Evolutionary conservation across 2,329 filamentous ascomycete species (phyloP).

Genomic region (Penicillium sp.): DNA sequence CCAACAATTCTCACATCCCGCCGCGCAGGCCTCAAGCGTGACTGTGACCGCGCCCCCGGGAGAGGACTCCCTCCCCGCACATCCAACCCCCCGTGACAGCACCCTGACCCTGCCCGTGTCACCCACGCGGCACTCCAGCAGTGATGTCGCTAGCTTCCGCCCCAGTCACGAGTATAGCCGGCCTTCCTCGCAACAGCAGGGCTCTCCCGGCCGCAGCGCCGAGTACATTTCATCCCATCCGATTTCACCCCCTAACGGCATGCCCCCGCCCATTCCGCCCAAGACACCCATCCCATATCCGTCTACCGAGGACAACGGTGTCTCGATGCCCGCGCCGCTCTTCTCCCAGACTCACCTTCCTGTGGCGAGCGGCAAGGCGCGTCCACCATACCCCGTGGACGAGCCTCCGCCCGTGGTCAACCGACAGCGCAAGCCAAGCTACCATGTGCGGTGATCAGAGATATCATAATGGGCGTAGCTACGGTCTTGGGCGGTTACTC

Average conservation of each 20-base stretch:
- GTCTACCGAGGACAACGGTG: constrained; percentile 27
- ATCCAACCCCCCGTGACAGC: constrained; percentile 34
- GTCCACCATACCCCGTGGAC: constrained; percentile 77
- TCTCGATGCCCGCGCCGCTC: constrained; percentile 41
- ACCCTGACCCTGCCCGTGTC: constrained; percentile 20
- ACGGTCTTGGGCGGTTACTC: background rate
- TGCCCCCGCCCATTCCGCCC: constrained; percentile 71
- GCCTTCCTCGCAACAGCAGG: constrained; percentile 29
- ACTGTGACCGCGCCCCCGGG: constrained; percentile 28
- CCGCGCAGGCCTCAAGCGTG: constrained; percentile 23
- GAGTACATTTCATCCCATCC: constrained; percentile 31
- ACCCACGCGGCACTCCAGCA: constrained; percentile 29
- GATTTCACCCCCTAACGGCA: constrained; percentile 21
- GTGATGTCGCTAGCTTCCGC: constrained; percentile 32
- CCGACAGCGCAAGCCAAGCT: constrained; percentile 81
- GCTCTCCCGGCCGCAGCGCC: constrained; percentile 38
- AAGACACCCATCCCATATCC: constrained; percentile 71
- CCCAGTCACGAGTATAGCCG: constrained; percentile 42
- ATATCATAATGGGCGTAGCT: background rate
- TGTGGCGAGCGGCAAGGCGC: constrained; percentile 26
- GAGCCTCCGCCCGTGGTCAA: constrained; percentile 82
- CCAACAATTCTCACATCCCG: constrained; percentile 35
- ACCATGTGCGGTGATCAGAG: constrained; percentile 51
- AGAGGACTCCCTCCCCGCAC: constrained; percentile 32
- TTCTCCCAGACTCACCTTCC: constrained; percentile 25